These are phyloP conservation scores for Cymbopogon citratus DNA, from an alignment of 176 grass and related monocot genomes.

Conservation along the genomic window DNA sequence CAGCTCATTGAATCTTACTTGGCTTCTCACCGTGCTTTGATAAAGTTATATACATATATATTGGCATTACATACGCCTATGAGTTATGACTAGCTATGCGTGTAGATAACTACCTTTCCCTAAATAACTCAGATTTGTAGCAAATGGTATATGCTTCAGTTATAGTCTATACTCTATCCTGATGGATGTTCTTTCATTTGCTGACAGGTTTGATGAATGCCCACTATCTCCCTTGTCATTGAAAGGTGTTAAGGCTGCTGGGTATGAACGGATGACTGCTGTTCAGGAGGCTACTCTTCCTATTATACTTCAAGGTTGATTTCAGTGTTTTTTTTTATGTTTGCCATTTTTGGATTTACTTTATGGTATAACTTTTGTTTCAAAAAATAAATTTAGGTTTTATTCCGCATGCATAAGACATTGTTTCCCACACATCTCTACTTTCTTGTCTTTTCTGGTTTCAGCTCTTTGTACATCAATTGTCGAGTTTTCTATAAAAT, in stretches of 20 bases:
- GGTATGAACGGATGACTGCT: slow-evolving; percentile 83
- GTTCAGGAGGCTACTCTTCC: slow-evolving; percentile 96
- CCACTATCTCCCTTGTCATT: slow-evolving; percentile 76
- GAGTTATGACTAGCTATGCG: background rate
- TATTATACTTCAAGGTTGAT: slow-evolving; percentile 84
- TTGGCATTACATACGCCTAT: background rate
- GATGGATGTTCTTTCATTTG: slow-evolving; percentile 13
- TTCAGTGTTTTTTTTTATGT: slow-evolving; percentile 16
- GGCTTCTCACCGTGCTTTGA: background rate
- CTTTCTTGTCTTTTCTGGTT: background rate
- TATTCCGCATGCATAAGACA: background rate
- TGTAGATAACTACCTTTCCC: background rate
- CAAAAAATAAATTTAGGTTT: slow-evolving; percentile 19
- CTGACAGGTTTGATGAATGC: slow-evolving; percentile 77
- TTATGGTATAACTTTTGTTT: background rate
- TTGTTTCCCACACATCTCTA: background rate
- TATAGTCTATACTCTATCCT: background rate
- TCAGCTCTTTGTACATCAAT: background rate
- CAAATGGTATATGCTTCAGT: background rate
- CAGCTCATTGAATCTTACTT: background rate
- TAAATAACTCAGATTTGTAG: slow-evolving; percentile 9
- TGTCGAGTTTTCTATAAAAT: slow-evolving; percentile 1
- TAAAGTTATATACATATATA: background rate
- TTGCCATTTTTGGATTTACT: slow-evolving; percentile 17
- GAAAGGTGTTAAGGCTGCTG: slow-evolving; percentile 91